Conservation (phyloP, 1,139 yeast genomes). For the Citeromyces hawaiiensis region DNA sequence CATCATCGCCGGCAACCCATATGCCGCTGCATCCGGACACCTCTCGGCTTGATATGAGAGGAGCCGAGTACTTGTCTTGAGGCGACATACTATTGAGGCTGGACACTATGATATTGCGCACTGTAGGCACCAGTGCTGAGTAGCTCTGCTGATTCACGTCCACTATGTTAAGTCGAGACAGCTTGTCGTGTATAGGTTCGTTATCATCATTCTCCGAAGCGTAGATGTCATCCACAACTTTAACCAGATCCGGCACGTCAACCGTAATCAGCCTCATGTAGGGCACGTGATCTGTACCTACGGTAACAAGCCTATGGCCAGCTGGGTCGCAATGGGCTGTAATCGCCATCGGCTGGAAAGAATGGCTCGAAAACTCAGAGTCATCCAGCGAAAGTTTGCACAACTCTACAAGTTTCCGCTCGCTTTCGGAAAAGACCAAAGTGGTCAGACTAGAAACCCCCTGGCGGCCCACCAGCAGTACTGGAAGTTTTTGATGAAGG, state of each 20-base stretch:
- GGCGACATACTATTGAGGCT: conserved; percentile 52
- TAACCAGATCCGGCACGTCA: conserved; percentile 19
- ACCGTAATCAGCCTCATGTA: conserved; percentile 53
- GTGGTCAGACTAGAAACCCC: conserved; percentile 50
- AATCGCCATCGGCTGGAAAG: conserved; percentile 48
- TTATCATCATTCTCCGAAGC: neutral
- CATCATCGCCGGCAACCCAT: conserved; percentile 66
- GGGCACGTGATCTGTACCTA: conserved; percentile 69
- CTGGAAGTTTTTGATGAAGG: conserved; percentile 13
- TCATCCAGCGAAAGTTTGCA: conserved; percentile 54
- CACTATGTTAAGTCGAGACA: neutral
- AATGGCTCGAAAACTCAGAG: conserved; percentile 58
- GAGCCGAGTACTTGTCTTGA: conserved; percentile 57
- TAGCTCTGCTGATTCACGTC: conserved; percentile 8
- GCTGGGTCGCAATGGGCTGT: conserved; percentile 9
- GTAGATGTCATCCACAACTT: conserved; percentile 7
- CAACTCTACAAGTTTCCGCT: conserved; percentile 16
- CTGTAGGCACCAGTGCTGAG: conserved; percentile 13
- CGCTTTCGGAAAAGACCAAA: conserved; percentile 13
- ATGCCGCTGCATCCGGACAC: conserved; percentile 26
- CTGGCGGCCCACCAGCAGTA: conserved; percentile 39
- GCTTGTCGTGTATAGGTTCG: neutral
- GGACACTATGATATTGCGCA: conserved; percentile 31
- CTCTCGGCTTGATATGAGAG: conserved; percentile 25
- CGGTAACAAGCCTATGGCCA: conserved; percentile 24